These are phyloP conservation scores for Stephania japonica DNA, from an alignment of 164 flowering plant species.

Conservation along the genomic window DNA sequence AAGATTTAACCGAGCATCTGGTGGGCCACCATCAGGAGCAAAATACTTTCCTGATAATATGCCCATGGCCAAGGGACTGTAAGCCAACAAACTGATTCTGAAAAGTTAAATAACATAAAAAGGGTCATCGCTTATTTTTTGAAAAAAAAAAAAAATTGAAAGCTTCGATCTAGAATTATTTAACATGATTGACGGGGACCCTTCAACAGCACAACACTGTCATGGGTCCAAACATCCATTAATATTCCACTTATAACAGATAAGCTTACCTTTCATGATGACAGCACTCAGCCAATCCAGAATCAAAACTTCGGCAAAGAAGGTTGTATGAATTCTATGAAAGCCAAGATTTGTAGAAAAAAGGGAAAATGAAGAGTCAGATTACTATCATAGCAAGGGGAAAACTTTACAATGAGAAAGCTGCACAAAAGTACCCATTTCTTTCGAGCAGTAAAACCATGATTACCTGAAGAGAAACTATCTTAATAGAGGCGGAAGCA, in stretches of 20 bases:
- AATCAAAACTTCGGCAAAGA: conserved; percentile 74
- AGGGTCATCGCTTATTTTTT: neutral
- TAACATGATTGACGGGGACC: neutral
- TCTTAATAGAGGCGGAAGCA: conserved; percentile 35
- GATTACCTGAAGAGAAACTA: conserved; percentile 75
- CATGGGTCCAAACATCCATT: neutral
- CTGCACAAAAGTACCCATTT: neutral
- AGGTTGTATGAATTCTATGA: conserved; percentile 66
- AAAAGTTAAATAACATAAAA: neutral
- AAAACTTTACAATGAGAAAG: neutral
- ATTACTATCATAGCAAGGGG: neutral
- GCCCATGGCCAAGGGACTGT: conserved; percentile 94
- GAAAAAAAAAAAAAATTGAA: neutral
- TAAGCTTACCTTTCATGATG: conserved; percentile 70
- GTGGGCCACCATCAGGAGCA: conserved; percentile 47
- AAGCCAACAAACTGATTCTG: conserved; percentile 71
- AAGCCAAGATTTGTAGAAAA: conserved; percentile 7
- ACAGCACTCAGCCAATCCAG: conserved; percentile 85
- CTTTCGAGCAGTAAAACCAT: conserved; percentile 7
- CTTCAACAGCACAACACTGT: neutral
- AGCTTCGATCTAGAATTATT: neutral
- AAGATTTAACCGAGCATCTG: conserved; percentile 67
- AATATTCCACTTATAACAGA: neutral
- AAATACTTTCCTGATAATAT: conserved; percentile 81
- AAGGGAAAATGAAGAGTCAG: conserved; percentile 2